Evolutionary conservation across 805 yeast species (phyloP), one percentile per base, ranked within the genome.

Genomic region (Saccharomyces eubayanus): DNA sequence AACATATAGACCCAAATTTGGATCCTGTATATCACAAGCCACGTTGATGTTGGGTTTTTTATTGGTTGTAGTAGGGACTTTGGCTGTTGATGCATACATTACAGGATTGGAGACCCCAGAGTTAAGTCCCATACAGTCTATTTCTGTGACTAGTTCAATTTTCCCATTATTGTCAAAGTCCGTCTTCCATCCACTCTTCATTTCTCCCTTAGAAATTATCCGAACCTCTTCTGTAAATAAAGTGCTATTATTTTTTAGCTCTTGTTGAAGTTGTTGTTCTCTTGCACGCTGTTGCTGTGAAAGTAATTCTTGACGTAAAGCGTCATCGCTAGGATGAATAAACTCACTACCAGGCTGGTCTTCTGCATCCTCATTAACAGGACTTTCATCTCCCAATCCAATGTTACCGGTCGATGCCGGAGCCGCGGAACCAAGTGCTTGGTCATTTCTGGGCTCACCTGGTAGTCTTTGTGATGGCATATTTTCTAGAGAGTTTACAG

Each of bases 121-220:
- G 9, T 84, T 74, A 50, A 85, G 71, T 51, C 78, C 74, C 72
- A 79, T 75, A 27, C 87, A 79, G 20, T 79, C 77, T 43, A 87
- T 78, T 47, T 87, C 89, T 0, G 87, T 89, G 30, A 85, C 84
- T 48, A 90, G 68, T 68, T 89, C 96, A 55, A 91, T 84, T 52
- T 81, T 77, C 5, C 99, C 99, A 47, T 77, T 77, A 46, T 82
- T 85, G 5, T 83, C 71, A 66, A 85, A 91, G 69, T 94, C 99
- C 0, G 94, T 82, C 68, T 94, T 94, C 99, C 99, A 94, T 3
- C 99, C 99, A 30, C 80, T 76, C 65, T 87, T 88, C 64, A 89
- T 70, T 56, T 88, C 96, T 10, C 97, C 97, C 52, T 83, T 79
- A 11, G 85, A 79, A 8, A 94, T 73, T 4, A 87, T 80, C 30